Percentiles rank a stretch among this genome's conserved stretches.
Conservation (phyloP, 352 stramenopile genomes). For the Phytophthora melonis region DNA sequence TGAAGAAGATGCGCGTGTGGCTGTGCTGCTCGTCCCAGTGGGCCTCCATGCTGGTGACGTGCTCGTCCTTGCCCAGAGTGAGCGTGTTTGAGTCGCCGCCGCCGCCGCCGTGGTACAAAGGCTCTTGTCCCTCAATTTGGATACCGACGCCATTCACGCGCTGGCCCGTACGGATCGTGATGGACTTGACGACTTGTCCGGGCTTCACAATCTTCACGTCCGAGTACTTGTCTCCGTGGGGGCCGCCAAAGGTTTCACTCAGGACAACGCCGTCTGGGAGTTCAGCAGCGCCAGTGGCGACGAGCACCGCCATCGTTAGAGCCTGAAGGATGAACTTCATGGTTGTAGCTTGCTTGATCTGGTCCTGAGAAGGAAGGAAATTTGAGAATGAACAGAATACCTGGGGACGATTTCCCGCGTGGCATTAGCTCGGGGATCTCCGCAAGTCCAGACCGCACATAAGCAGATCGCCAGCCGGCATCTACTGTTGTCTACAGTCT, state of each 20-base stretch:
- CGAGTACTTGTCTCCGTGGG: slow-evolving; percentile 1
- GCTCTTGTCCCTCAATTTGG: not conserved
- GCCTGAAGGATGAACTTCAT: slow-evolving; percentile 4
- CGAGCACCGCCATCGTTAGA: not conserved
- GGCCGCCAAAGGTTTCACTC: not conserved
- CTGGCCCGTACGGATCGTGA: not conserved
- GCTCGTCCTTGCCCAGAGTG: not conserved
- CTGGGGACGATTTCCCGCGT: not conserved
- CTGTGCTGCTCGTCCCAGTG: not conserved
- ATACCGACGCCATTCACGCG: slow-evolving; percentile 3
- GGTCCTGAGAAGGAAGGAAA: not conserved
- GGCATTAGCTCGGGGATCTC: not conserved
- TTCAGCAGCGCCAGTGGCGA: not conserved
- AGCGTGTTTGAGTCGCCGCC: not conserved
- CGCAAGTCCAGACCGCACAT: not conserved
- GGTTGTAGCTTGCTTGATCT: not conserved
- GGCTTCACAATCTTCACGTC: not conserved
- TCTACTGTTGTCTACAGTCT: too few species aligned
- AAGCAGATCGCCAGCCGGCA: not conserved
- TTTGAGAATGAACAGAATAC: not conserved
- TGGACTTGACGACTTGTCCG: slow-evolving; percentile 3
- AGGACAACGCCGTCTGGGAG: not conserved
- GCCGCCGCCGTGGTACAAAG: not conserved
- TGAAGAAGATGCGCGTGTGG: slow-evolving; percentile 8
- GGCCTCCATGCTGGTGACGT: slow-evolving; percentile 7